These are phyloP conservation scores for Helianthus tuberosus DNA, from an alignment of 129 eudicot species.

Conservation along the genomic window DNA sequence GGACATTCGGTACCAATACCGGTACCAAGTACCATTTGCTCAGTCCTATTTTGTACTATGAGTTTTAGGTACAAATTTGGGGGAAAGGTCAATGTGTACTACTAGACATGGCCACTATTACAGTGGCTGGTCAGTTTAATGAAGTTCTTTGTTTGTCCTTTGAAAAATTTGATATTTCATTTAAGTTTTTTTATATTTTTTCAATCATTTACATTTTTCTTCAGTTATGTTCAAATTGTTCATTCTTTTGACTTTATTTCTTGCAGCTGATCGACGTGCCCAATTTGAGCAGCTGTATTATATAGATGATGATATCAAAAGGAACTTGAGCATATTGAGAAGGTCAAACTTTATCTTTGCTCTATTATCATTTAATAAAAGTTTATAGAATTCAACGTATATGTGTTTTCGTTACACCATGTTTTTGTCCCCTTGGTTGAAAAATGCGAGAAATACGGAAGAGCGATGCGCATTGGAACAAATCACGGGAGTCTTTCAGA, in stretches of 20 bases:
- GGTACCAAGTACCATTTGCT: no score
- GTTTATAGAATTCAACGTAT: neutral
- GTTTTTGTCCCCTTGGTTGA: conserved; percentile 93
- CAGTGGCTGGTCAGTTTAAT: no score
- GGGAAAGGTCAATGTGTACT: no score
- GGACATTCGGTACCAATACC: no score
- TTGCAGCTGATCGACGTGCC: conserved; percentile 95
- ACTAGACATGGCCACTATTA: no score
- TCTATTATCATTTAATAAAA: conserved; percentile 10
- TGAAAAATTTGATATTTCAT: no score
- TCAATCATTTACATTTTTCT: no score
- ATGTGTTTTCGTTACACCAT: conserved; percentile 37
- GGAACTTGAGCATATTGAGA: conserved; percentile 95
- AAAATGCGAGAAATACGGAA: conserved; percentile 91
- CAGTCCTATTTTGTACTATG: no score
- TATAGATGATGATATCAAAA: conserved; percentile 93
- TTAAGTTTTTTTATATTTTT: no score
- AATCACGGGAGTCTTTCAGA: conserved; percentile 98
- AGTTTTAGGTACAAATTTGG: no score
- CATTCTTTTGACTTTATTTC: conserved; percentile 21
- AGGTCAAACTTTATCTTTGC: conserved; percentile 47
- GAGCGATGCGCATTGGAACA: conserved; percentile 98
- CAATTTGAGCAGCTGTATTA: conserved; percentile 89
- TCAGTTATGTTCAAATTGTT: conserved; percentile 10
- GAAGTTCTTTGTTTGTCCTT: no score